Conservation (phyloP, 1,284 basidiomycete species). For the Moesziomyces sp. region DNA sequence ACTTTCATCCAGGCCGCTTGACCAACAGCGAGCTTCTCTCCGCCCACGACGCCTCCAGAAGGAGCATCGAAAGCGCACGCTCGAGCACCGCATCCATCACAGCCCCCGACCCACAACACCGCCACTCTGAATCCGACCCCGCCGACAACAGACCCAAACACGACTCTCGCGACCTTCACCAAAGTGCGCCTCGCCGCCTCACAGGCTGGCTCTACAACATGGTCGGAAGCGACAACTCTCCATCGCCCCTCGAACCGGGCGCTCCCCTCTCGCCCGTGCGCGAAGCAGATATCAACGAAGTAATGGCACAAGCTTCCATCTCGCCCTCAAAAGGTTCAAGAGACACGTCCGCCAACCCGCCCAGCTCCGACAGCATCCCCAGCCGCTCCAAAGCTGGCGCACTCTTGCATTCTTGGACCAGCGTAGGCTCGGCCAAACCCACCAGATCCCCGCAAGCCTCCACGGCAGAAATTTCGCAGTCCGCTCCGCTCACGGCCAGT, state of each 20-base stretch:
- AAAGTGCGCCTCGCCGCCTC: slow-evolving; percentile 41
- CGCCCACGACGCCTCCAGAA: slow-evolving; percentile 3
- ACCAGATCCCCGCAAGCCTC: slow-evolving; percentile 4
- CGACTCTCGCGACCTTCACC: slow-evolving; percentile 8
- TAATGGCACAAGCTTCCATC: slow-evolving; percentile 7
- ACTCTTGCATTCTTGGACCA: slow-evolving; percentile 25
- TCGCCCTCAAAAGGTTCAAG: slow-evolving; percentile 1
- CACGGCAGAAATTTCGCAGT: not conserved
- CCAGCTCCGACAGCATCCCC: not conserved
- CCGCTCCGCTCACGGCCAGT: too few relatives aligned
- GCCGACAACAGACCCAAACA: not conserved
- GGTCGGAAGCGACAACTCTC: slow-evolving; percentile 41
- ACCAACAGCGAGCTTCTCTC: slow-evolving; percentile 15
- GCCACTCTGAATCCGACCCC: slow-evolving; percentile 17
- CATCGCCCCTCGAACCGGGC: slow-evolving; percentile 14
- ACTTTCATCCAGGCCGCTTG: slow-evolving; percentile 13
- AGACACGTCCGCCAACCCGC: not conserved
- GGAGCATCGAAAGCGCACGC: slow-evolving; percentile 35
- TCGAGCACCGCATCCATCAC: slow-evolving; percentile 15
- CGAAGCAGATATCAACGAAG: slow-evolving; percentile 30
- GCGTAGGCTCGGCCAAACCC: slow-evolving; percentile 7
- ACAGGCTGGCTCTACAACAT: slow-evolving; percentile 60
- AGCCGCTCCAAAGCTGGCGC: slow-evolving; percentile 28
- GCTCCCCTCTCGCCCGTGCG: slow-evolving; percentile 25
- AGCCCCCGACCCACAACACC: slow-evolving; percentile 15